phyloP scores from a whole-genome alignment of 352 stramenopile genomes.

The Phytopythium kandeliae region DNA sequence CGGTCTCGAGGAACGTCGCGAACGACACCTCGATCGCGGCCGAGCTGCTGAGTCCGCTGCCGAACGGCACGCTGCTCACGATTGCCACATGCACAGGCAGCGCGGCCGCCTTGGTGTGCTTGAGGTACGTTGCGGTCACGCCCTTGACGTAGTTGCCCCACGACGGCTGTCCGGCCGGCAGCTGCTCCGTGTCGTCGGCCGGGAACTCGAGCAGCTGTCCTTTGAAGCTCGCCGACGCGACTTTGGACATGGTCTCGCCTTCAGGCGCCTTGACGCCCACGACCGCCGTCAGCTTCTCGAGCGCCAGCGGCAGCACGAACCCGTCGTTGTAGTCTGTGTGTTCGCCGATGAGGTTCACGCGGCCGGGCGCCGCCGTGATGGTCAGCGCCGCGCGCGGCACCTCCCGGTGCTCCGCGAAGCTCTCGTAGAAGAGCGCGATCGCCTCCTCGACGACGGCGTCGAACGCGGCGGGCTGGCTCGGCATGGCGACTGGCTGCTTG shows the following conservation, averaged over 20 bases:
- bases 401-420: slow-evolving; percentile 30
- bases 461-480: slow-evolving; percentile 9
- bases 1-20: slow-evolving; percentile 88
- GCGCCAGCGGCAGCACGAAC: slow-evolving; percentile 93
- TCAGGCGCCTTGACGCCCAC: slow-evolving; percentile 43
- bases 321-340: slow-evolving; percentile 97
- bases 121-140: slow-evolving; percentile 89
- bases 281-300: slow-evolving; percentile 87
- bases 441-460: slow-evolving; percentile 38
- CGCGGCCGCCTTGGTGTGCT: slow-evolving; percentile 29
- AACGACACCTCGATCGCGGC: slow-evolving; percentile 91
- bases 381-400: slow-evolving; percentile 36
- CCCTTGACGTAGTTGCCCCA: slow-evolving; percentile 95
- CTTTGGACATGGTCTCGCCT: slow-evolving; percentile 17
- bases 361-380: slow-evolving; percentile 80
- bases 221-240: slow-evolving; percentile 61
- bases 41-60: slow-evolving; percentile 90
- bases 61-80: slow-evolving; percentile 89
- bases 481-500: neutral
- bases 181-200: slow-evolving; percentile 40
- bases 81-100: slow-evolving; percentile 85
- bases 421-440: slow-evolving; percentile 53
- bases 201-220: slow-evolving; percentile 41
- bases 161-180: slow-evolving; percentile 35
- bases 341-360: slow-evolving; percentile 96